Evolutionary conservation across 2,329 filamentous ascomycete species (phyloP), one percentile per base, ranked within the genome.

Genomic region (Spiromastix sp.): DNA sequence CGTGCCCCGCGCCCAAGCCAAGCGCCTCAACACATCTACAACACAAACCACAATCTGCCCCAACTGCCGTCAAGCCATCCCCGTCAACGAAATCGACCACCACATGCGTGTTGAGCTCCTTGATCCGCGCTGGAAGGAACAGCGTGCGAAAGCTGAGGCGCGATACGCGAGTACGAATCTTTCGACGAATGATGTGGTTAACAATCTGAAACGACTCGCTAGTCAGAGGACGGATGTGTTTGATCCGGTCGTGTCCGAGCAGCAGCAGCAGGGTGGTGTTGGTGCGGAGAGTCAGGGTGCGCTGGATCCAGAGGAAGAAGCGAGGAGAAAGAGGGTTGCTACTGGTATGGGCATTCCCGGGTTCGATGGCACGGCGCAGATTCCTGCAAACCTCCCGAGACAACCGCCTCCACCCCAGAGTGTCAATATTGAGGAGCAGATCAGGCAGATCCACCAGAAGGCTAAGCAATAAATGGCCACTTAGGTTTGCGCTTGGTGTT

Each of bases 41-140:
- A 83, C 79, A 56, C 48, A 54, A 22, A 63, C 53, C 24, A 81
- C 80, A 3, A 67, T 93, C 38, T 96, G 89, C 57, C 87, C 87
- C 38, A 94, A 94, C 61, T 96, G 91, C 69, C 81, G 84, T 48
- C 85, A 93, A 63, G 78, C 84, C 47, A 86, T 95, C 40, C 85
- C 86, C 5, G 76, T 84, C 49, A 77, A 81, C 49, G 89, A 96
- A 62, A 72, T 95, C 46, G 84, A 91, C 41, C 79, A 89, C 44
- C 89, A 96, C 55, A 89, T 96, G 76, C 77, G 84, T 59, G 94
- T 96, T 55, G 89, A 96, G 61, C 72, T 95, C 30, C 73, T 95
- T 40, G 89, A 96, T 55, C 89, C 89, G 1, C 76, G 82, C 40
- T 96, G 89, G 87, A 93, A 93, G 57, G 87, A 95, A 55, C 87